These are phyloP conservation scores for Gracilaria caudata DNA, from an alignment of 23 red algal genomes.

Conservation along the genomic window DNA sequence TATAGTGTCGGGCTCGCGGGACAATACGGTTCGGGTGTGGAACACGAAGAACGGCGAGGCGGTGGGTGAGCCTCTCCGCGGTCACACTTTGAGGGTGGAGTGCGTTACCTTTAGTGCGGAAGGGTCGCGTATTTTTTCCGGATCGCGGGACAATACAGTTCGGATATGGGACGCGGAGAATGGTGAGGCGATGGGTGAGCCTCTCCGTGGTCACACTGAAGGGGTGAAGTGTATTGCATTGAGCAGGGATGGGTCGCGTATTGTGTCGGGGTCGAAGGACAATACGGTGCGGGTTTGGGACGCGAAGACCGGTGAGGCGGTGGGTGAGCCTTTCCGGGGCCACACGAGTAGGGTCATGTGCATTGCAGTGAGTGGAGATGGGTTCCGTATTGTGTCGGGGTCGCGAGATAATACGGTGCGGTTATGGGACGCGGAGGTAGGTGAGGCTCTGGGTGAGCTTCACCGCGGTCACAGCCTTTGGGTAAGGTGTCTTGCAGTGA, in stretches of 20 bases:
- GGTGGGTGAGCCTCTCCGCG: background rate
- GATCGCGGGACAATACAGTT: background rate
- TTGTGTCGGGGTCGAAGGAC: slow-evolving; percentile 1
- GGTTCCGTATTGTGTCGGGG: background rate
- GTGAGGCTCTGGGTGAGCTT: background rate
- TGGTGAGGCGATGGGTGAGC: background rate
- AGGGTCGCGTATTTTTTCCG: background rate
- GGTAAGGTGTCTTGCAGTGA: background rate
- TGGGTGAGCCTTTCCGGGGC: background rate
- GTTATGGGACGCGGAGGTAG: background rate
- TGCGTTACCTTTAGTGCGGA: background rate
- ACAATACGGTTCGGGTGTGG: background rate
- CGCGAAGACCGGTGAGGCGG: background rate
- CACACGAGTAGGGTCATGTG: background rate
- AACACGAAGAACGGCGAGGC: background rate
- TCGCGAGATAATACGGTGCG: background rate
- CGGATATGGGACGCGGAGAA: background rate
- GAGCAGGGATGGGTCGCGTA: background rate
- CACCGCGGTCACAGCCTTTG: background rate
- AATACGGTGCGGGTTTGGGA: background rate
- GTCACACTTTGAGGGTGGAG: background rate
- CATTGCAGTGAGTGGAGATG: slow-evolving; percentile 2
- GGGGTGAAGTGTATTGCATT: background rate
- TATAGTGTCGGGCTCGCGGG: background rate
- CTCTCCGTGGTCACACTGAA: background rate